Evolutionary conservation across 177 flowering plant species (phyloP).

Genomic region (Telopea speciosissima): DNA sequence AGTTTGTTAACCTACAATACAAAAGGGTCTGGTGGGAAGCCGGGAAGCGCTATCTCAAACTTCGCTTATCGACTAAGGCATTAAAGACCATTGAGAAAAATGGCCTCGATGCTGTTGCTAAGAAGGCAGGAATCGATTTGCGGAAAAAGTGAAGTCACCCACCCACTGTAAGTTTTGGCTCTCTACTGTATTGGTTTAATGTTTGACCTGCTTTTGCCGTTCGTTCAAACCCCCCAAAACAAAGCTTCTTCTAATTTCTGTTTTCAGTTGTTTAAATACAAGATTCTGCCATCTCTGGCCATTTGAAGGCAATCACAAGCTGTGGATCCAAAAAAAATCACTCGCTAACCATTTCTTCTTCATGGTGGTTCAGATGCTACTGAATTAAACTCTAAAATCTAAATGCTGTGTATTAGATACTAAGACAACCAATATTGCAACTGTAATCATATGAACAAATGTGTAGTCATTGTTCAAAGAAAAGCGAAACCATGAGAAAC

Average conservation of each 20-base stretch:
- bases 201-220: background rate
- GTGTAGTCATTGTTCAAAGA: background rate
- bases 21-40: constrained; percentile 97
- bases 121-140: constrained; percentile 93
- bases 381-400: no score
- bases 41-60: constrained; percentile 74
- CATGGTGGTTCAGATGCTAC: background rate
- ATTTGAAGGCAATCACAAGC: background rate
- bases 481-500: background rate
- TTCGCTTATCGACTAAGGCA: constrained; percentile 85
- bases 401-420: background rate
- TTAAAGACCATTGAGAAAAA: constrained; percentile 91
- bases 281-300: background rate
- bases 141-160: constrained; percentile 40
- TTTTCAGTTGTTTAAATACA: background rate
- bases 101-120: constrained; percentile 89
- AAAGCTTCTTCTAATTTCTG: no score
- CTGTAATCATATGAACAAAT: background rate
- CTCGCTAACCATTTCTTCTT: background rate
- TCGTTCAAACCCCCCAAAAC: no score
- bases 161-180: background rate
- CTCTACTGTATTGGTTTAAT: background rate
- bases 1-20: constrained; percentile 89
- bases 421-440: background rate
- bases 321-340: background rate